These are phyloP conservation scores for Leccinum pachyderme DNA, from an alignment of 1,284 basidiomycete species.

Conservation along the genomic window DNA sequence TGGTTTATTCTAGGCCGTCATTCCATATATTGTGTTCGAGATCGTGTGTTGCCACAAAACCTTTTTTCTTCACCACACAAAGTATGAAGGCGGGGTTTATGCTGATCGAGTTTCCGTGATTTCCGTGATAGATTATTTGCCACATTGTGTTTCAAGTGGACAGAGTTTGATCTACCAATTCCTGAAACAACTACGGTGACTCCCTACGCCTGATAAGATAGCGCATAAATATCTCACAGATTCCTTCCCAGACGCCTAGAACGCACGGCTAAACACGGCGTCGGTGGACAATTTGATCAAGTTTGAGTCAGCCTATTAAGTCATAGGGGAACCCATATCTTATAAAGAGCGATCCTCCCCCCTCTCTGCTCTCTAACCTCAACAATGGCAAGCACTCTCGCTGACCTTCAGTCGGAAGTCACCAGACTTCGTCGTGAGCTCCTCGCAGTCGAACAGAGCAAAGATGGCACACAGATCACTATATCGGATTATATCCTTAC, in stretches of 20 bases:
- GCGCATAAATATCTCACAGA: too few species aligned
- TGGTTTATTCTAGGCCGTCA: too few species aligned
- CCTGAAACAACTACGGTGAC: too few species aligned
- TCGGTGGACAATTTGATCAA: not conserved
- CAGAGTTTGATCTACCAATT: too few species aligned
- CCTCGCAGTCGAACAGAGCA: conserved; percentile 32
- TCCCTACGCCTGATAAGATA: not conserved
- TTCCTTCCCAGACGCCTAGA: too few species aligned
- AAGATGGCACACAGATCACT: conserved; percentile 48
- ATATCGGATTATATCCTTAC: conserved; percentile 72
- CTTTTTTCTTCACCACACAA: too few species aligned
- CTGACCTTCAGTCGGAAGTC: conserved; percentile 50
- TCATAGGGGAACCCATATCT: not conserved
- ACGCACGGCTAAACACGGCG: not conserved
- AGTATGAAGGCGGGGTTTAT: too few species aligned
- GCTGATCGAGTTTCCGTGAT: too few species aligned
- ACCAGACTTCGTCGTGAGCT: conserved; percentile 55
- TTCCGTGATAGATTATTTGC: too few species aligned
- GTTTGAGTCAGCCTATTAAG: not conserved
- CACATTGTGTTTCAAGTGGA: too few species aligned
- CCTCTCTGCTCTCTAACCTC: not conserved
- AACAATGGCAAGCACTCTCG: conserved; percentile 18
- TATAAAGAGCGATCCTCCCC: conserved; percentile 6
- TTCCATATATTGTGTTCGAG: too few species aligned
- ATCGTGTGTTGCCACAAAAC: too few species aligned